These are phyloP conservation scores for Cytospora mali DNA, from an alignment of 2,329 filamentous ascomycete species.

Conservation along the genomic window DNA sequence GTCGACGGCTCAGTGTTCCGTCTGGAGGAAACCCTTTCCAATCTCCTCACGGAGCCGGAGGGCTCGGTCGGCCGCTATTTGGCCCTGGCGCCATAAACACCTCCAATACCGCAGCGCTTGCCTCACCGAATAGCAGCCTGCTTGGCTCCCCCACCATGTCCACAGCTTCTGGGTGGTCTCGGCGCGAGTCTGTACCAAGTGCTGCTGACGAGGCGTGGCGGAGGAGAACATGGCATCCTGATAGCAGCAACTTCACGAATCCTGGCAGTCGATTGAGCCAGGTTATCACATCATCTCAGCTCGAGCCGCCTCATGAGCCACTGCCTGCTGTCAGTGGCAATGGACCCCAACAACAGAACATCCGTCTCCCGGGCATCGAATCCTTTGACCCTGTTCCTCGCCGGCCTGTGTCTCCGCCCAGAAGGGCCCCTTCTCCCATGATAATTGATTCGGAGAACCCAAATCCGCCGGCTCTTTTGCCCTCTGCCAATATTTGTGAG, in stretches of 20 bases:
- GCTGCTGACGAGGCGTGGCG: constrained; percentile 75
- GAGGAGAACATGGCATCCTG: constrained; percentile 88
- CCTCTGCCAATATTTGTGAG: constrained; percentile 41
- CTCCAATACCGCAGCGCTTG: constrained; percentile 57
- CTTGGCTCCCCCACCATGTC: constrained; percentile 67
- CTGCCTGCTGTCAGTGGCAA: constrained; percentile 50
- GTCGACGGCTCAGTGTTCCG: constrained; percentile 80
- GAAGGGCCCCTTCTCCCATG: constrained; percentile 75
- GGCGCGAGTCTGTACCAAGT: constrained; percentile 66
- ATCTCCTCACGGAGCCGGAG: constrained; percentile 54
- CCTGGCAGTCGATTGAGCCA: constrained; percentile 76
- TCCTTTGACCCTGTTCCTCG: constrained; percentile 80
- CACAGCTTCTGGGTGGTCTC: constrained; percentile 58
- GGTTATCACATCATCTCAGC: constrained; percentile 69
- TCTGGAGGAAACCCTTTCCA: constrained; percentile 76
- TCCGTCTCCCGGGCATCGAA: constrained; percentile 85
- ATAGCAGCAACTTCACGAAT: constrained; percentile 65
- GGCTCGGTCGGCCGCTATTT: constrained; percentile 57
- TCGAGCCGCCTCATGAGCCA: constrained; percentile 56
- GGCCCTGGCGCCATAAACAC: constrained; percentile 57
- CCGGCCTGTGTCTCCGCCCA: constrained; percentile 62
- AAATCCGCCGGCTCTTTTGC: constrained; percentile 41
- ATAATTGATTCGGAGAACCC: constrained; percentile 62
- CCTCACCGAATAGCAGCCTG: constrained; percentile 60
- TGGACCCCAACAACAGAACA: constrained; percentile 50